A percentile compares a stretch with the other conserved stretches of the same genome.
Conservation (phyloP, 768 basidiomycete genomes). For the Boletus huronensis region DNA sequence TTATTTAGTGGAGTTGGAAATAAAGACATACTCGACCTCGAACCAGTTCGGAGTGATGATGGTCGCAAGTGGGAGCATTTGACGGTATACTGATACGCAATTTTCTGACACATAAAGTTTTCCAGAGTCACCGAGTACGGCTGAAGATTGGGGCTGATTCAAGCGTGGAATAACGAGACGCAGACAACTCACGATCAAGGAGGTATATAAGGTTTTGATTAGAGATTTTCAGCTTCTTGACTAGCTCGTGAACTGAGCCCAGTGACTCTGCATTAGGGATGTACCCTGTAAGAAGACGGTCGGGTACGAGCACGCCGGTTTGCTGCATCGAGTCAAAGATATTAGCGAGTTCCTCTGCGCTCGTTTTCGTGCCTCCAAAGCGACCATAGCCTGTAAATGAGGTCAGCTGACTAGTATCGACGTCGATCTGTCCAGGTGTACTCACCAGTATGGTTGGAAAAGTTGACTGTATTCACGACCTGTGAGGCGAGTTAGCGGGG, state of each 20-base stretch:
- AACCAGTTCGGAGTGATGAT: constrained; percentile 99
- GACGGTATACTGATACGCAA: constrained; percentile 82
- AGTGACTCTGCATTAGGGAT: constrained; percentile 83
- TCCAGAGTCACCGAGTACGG: constrained; percentile 93
- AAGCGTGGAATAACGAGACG: neutral
- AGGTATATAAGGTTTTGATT: constrained; percentile 74
- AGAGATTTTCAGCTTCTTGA: constrained; percentile 53
- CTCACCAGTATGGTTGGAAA: constrained; percentile 89
- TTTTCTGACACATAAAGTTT: constrained; percentile 83
- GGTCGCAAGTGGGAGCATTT: constrained; percentile 76
- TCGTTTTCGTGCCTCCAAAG: constrained; percentile 75
- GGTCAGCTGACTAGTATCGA: neutral
- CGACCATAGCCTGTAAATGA: constrained; percentile 68
- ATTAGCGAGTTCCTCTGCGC: constrained; percentile 66
- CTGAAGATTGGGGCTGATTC: constrained; percentile 36
- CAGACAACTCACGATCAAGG: constrained; percentile 72
- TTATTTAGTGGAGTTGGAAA: neutral
- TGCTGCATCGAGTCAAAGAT: constrained; percentile 72
- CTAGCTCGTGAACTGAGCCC: constrained; percentile 58
- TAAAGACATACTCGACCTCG: constrained; percentile 77
- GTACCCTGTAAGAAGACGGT: constrained; percentile 85
- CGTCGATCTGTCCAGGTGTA: neutral
- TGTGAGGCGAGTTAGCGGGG: constrained; percentile 26
- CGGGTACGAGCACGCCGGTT: constrained; percentile 71
- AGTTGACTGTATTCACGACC: constrained; percentile 91